These are phyloP conservation scores for Seiridium unicorne DNA, from an alignment of 2,329 filamentous ascomycete genomes.

Conservation along the genomic window DNA sequence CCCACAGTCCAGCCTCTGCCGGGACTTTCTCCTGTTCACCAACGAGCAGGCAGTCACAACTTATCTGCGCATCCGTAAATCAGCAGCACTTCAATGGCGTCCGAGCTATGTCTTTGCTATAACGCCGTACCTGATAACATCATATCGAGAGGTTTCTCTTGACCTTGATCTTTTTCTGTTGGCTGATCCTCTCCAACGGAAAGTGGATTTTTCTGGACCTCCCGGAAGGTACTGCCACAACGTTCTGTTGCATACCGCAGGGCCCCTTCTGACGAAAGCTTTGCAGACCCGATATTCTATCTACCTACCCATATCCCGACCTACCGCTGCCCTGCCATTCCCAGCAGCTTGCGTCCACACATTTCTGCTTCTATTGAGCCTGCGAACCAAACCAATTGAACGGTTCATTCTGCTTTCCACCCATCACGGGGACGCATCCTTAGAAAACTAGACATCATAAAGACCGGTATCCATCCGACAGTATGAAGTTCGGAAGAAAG, in stretches of 20 bases:
- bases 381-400: not conserved
- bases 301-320: not conserved
- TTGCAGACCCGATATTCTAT: not conserved
- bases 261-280: not conserved
- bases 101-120: slow-evolving; percentile 5
- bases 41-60: not conserved
- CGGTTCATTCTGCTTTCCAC: not conserved
- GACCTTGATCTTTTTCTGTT: not conserved
- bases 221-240: not conserved
- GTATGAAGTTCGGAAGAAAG: slow-evolving; percentile 65
- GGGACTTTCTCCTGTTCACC: not conserved
- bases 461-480: slow-evolving; percentile 12
- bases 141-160: slow-evolving; percentile 4
- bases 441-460: not conserved
- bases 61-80: not conserved
- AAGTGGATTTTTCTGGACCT: not conserved
- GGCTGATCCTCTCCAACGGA: not conserved
- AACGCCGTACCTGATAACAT: not conserved
- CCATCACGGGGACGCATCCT: too few species aligned
- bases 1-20: not conserved
- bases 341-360: not conserved
- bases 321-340: not conserved
- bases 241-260: not conserved
- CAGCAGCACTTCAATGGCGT: slow-evolving; percentile 8
- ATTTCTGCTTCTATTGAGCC: not conserved